A percentile compares a stretch with the other conserved stretches of the same genome.
These are phyloP conservation scores for Diaporthe batatas DNA, from an alignment of 2,329 filamentous ascomycete genomes.

Conservation along the genomic window DNA sequence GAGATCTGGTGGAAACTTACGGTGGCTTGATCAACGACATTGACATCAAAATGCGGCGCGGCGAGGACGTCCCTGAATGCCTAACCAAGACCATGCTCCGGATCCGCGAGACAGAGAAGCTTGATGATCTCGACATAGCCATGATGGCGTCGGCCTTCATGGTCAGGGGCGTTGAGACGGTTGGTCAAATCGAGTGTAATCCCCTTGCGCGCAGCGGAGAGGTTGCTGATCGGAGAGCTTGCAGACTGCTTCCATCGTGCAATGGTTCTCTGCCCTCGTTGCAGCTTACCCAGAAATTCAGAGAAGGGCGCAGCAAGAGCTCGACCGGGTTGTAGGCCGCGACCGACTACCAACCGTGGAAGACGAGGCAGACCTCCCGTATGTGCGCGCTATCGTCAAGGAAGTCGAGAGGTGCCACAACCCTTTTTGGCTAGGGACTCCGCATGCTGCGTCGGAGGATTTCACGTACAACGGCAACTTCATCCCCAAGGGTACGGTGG, in stretches of 20 bases:
- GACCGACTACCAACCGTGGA: slow-evolving; percentile 8
- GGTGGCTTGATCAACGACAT: slow-evolving; percentile 5
- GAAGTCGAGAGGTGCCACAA: slow-evolving; percentile 28
- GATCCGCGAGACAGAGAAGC: slow-evolving; percentile 10
- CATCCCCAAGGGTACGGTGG: slow-evolving; percentile 20
- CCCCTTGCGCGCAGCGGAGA: too few relatives aligned
- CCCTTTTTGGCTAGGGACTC: slow-evolving; percentile 29
- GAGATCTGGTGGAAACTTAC: not conserved
- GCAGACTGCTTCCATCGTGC: slow-evolving; percentile 31
- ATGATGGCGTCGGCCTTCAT: slow-evolving; percentile 31
- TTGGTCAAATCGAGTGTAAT: not conserved
- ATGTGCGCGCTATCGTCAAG: slow-evolving; percentile 26
- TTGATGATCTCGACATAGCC: slow-evolving; percentile 22
- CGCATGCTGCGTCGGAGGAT: slow-evolving; percentile 7
- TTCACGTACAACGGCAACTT: slow-evolving; percentile 13
- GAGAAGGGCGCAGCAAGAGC: slow-evolving; percentile 14
- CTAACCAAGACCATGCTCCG: slow-evolving; percentile 19
- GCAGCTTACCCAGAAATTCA: slow-evolving; percentile 22
- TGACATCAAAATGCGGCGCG: not conserved
- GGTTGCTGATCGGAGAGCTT: not conserved
- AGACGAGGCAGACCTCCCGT: slow-evolving; percentile 12
- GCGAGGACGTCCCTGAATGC: not conserved
- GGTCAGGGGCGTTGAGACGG: slow-evolving; percentile 23
- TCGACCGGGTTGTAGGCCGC: slow-evolving; percentile 23
- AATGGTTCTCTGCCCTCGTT: slow-evolving; percentile 25